phyloP scores from a whole-genome alignment of 805 yeast genomes.

The Pichia membranifaciens region DNA sequence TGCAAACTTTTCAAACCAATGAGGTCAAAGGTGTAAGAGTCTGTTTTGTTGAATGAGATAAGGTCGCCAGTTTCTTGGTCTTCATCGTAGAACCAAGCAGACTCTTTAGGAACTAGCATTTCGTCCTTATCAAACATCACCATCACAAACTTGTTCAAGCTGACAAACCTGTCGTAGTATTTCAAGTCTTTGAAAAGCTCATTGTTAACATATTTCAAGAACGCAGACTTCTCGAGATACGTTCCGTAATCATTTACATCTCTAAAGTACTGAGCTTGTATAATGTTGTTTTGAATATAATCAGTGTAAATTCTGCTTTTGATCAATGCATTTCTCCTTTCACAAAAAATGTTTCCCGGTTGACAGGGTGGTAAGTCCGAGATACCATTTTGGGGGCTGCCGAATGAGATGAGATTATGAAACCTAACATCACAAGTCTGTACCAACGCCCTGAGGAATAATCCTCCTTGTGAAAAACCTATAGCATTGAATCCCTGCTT shows the following conservation, averaged over 20 bases:
- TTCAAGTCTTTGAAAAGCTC: conserved; percentile 36
- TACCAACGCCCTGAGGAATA: conserved; percentile 62
- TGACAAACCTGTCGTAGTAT: conserved; percentile 39
- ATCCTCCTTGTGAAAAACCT: conserved; percentile 82
- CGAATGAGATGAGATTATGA: conserved; percentile 60
- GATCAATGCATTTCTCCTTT: conserved; percentile 45
- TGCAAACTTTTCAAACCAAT: conserved; percentile 53
- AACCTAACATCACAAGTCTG: conserved; percentile 51
- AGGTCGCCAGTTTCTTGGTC: conserved; percentile 38
- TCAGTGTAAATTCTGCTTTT: conserved; percentile 56
- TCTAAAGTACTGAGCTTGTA: conserved; percentile 76
- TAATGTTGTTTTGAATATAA: conserved; percentile 47
- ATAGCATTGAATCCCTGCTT: conserved; percentile 58
- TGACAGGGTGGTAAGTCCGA: conserved; percentile 61
- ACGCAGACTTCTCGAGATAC: conserved; percentile 52
- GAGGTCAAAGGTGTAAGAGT: conserved; percentile 45
- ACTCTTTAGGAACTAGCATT: conserved; percentile 68
- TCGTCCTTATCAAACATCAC: conserved; percentile 55
- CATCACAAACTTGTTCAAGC: conserved; percentile 50
- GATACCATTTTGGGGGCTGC: conserved; percentile 77
- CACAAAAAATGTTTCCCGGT: conserved; percentile 42
- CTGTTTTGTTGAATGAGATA: conserved; percentile 44
- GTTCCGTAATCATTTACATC: conserved; percentile 44
- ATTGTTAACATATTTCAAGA: conserved; percentile 62
- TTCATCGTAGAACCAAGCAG: conserved; percentile 59